A percentile compares a stretch with the other conserved stretches of the same genome.
Evolutionary conservation across 2,329 filamentous ascomycete species (phyloP).

Genomic region (Hypocrella siamensis): DNA sequence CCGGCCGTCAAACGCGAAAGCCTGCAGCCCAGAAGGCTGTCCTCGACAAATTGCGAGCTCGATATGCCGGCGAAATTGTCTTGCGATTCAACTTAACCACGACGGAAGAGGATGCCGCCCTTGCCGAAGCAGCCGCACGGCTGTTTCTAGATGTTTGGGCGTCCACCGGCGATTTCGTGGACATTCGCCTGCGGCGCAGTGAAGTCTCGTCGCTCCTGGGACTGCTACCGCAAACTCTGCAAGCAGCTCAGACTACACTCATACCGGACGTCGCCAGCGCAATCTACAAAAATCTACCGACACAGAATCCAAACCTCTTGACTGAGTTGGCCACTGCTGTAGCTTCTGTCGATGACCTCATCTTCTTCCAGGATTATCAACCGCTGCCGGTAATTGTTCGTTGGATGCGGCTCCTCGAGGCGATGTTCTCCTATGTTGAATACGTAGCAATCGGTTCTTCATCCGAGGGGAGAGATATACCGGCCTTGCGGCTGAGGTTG

Average conservation of each 20-base stretch:
- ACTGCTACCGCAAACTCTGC: slow-evolving; percentile 60
- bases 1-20: slow-evolving; percentile 26
- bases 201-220: slow-evolving; percentile 65
- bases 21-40: slow-evolving; percentile 9
- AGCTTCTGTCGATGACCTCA: slow-evolving; percentile 38
- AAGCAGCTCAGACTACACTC: slow-evolving; percentile 54
- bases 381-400: slow-evolving; percentile 66
- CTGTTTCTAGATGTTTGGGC: slow-evolving; percentile 88
- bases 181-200: slow-evolving; percentile 64
- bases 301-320: slow-evolving; percentile 4
- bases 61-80: slow-evolving; percentile 72
- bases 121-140: slow-evolving; percentile 57
- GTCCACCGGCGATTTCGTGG: slow-evolving; percentile 65
- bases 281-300: slow-evolving; percentile 41
- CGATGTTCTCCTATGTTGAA: slow-evolving; percentile 72
- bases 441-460: slow-evolving; percentile 68
- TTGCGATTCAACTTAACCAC: slow-evolving; percentile 71
- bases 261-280: slow-evolving; percentile 68
- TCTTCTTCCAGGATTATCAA: slow-evolving; percentile 91
- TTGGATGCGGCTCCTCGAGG: slow-evolving; percentile 82
- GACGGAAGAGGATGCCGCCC: slow-evolving; percentile 48
- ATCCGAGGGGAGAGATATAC: slow-evolving; percentile 76
- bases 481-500: slow-evolving; percentile 60
- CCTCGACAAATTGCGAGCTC: slow-evolving; percentile 19
- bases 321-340: slow-evolving; percentile 1